Evolutionary conservation across 1,284 basidiomycete species (phyloP).

Genomic region (Cutaneotrichosporon sp.): DNA sequence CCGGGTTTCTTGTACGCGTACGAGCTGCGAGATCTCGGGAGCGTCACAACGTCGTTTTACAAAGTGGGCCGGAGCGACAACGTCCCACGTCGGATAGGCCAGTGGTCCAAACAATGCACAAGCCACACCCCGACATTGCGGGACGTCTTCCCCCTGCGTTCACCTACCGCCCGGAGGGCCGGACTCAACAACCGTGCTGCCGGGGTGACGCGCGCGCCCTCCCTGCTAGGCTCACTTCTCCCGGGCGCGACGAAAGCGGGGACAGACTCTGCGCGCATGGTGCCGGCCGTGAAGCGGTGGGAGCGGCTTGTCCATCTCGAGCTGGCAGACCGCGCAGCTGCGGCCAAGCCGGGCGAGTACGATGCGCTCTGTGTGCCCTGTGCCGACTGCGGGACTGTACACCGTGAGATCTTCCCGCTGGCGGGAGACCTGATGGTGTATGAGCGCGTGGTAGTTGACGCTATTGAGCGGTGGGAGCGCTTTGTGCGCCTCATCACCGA

Average conservation of each 20-base stretch:
- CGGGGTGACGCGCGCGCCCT: slow-evolving; percentile 1
- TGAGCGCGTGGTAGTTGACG: slow-evolving; percentile 36
- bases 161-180: neutral
- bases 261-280: slow-evolving; percentile 15
- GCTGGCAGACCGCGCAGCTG: slow-evolving; percentile 34
- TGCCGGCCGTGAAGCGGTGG: slow-evolving; percentile 41
- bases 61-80: slow-evolving; percentile 49
- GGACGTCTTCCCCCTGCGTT: slow-evolving; percentile 42
- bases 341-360: slow-evolving; percentile 13
- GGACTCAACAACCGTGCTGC: neutral
- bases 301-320: slow-evolving; percentile 48
- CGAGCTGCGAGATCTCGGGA: slow-evolving; percentile 41
- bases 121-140: slow-evolving; percentile 41
- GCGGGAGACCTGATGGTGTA: slow-evolving; percentile 21
- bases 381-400: slow-evolving; percentile 38
- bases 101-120: slow-evolving; percentile 46
- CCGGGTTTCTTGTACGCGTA: slow-evolving; percentile 48
- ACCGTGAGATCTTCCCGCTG: slow-evolving; percentile 45
- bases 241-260: slow-evolving; percentile 32
- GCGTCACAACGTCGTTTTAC: slow-evolving; percentile 31
- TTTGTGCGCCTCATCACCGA: slow-evolving; percentile 32
- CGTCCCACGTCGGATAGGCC: slow-evolving; percentile 43
- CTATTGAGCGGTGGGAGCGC: slow-evolving; percentile 42
- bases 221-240: slow-evolving; percentile 22
- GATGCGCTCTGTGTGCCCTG: slow-evolving; percentile 28